Percentiles rank a stretch among this genome's conserved stretches.
Conservation (phyloP, 2,329 filamentous ascomycete species). For the Talaromyces sp. region DNA sequence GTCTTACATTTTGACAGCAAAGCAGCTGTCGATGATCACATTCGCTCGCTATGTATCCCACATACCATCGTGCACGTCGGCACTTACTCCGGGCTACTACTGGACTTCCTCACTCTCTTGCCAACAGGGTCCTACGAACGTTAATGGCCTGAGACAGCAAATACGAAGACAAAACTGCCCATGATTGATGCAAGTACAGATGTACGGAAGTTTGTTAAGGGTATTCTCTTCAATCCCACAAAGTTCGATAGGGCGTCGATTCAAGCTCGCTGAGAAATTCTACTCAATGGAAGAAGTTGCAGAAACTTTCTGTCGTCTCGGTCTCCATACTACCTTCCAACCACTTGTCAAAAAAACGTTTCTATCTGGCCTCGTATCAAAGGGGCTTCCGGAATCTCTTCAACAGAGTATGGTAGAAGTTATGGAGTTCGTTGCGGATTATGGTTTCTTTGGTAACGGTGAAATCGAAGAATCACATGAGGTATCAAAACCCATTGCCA, state of each 20-base stretch:
- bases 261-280: conserved; percentile 29
- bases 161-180: conserved; percentile 20
- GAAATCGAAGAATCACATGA: not conserved
- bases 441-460: not conserved
- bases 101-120: conserved; percentile 15
- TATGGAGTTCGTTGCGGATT: not conserved
- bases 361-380: not conserved
- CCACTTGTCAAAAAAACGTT: conserved; percentile 1
- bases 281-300: conserved; percentile 28
- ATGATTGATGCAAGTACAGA: conserved; percentile 31
- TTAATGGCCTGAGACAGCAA: conserved; percentile 10
- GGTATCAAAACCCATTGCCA: not conserved
- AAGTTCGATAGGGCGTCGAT: conserved; percentile 31
- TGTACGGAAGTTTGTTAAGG: conserved; percentile 27
- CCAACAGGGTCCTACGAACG: conserved; percentile 18
- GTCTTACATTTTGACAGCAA: conserved; percentile 53
- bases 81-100: conserved; percentile 50
- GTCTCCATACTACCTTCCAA: conserved; percentile 1
- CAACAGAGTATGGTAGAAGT: not conserved
- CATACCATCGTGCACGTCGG: conserved; percentile 50
- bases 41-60: conserved; percentile 43
- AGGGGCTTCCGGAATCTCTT: conserved; percentile 1
- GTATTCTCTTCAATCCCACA: conserved; percentile 32
- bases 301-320: conserved; percentile 25
- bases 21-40: conserved; percentile 50